phyloP scores from a whole-genome alignment of 805 yeast species.

The Zygoascus biomembranicola region DNA sequence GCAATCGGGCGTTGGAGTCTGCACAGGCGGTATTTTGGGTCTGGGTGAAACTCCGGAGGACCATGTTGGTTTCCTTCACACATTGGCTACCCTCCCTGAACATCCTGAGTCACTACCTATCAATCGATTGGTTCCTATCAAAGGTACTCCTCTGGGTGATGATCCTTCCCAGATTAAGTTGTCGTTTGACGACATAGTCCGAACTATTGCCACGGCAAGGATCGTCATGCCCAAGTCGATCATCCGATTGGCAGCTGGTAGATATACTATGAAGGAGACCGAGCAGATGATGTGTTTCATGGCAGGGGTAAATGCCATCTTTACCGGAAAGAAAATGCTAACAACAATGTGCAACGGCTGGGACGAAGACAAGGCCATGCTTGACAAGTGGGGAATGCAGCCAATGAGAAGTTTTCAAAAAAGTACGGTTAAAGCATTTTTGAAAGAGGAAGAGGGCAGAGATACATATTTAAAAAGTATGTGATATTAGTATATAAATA shows the following conservation, averaged over 20 bases:
- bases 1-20: slow-evolving; percentile 54
- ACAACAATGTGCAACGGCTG: slow-evolving; percentile 79
- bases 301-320: slow-evolving; percentile 74
- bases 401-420: slow-evolving; percentile 19
- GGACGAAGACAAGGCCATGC: slow-evolving; percentile 70
- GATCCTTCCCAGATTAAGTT: slow-evolving; percentile 26
- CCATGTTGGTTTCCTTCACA: slow-evolving; percentile 58
- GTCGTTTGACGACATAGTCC: slow-evolving; percentile 47
- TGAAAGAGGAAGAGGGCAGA: background rate
- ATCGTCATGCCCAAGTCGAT: slow-evolving; percentile 64
- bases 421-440: background rate
- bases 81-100: slow-evolving; percentile 56
- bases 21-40: slow-evolving; percentile 76
- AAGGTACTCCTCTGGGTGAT: slow-evolving; percentile 67
- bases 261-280: slow-evolving; percentile 70
- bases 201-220: slow-evolving; percentile 71
- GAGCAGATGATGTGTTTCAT: slow-evolving; percentile 70
- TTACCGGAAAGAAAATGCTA: slow-evolving; percentile 73
- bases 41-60: slow-evolving; percentile 68
- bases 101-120: slow-evolving; percentile 83
- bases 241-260: slow-evolving; percentile 70
- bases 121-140: slow-evolving; percentile 66
- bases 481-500: too few species aligned
- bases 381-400: slow-evolving; percentile 53
- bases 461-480: too few species aligned